These are phyloP conservation scores for Diplotaxis tenuifolia DNA, from an alignment of 345 rosid genomes.

Conservation along the genomic window DNA sequence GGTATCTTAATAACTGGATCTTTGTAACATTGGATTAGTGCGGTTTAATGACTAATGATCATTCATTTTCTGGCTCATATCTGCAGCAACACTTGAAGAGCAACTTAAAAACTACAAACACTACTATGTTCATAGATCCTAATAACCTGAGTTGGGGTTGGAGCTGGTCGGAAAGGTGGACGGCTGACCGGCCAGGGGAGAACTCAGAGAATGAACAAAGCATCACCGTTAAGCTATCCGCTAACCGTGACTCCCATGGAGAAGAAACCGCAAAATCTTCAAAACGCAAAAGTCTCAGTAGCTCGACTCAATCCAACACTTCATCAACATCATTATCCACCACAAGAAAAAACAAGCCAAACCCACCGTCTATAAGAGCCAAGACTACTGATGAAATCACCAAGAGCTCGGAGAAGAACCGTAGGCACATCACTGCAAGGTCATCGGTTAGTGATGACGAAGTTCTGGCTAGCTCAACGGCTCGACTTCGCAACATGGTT, in stretches of 20 bases:
- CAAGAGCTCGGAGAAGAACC: conserved; percentile 56
- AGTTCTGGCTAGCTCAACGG: conserved; percentile 54
- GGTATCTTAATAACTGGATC: not conserved
- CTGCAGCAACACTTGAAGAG: conserved; percentile 78
- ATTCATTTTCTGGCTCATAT: conserved; percentile 9
- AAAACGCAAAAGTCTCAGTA: conserved; percentile 62
- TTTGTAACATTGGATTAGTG: not conserved
- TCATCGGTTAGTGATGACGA: conserved; percentile 62
- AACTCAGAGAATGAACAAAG: conserved; percentile 45
- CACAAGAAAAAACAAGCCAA: conserved; percentile 49
- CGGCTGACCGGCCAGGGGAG: conserved; percentile 86
- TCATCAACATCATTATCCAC: conserved; percentile 53
- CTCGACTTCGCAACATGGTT: conserved; percentile 53
- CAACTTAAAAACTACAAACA: conserved; percentile 43
- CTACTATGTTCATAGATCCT: conserved; percentile 70
- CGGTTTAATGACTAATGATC: conserved; percentile 1
- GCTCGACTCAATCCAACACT: conserved; percentile 40
- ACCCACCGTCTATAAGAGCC: conserved; percentile 45
- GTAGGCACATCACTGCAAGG: conserved; percentile 62
- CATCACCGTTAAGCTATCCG: conserved; percentile 42
- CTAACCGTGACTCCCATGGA: conserved; percentile 40
- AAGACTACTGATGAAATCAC: conserved; percentile 62
- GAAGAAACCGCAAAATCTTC: conserved; percentile 65
- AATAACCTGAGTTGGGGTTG: conserved; percentile 93
- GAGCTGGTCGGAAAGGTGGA: conserved; percentile 97